Conservation (phyloP, 345 rosid genomes). For the Eucalyptus polyanthemos region DNA sequence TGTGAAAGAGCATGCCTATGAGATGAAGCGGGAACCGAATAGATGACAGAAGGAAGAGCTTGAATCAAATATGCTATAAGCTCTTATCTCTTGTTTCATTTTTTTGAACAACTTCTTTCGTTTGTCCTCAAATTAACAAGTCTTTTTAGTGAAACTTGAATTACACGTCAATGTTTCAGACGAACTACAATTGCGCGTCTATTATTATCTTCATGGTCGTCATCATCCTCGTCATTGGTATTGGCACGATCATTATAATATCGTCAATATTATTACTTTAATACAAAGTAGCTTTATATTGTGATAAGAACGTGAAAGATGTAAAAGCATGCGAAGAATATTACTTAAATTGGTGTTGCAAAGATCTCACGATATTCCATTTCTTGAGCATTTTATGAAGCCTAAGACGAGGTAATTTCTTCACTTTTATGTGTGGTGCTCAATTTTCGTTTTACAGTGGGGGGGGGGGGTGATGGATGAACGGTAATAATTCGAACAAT, state of each 20-base stretch:
- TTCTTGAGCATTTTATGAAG: neutral
- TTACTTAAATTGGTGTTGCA: neutral
- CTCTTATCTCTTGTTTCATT: neutral
- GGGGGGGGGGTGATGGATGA: neutral
- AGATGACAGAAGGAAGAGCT: neutral
- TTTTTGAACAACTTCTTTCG: neutral
- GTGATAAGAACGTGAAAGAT: neutral
- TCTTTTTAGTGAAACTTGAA: neutral
- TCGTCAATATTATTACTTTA: neutral
- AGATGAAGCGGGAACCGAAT: neutral
- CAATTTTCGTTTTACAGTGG: neutral
- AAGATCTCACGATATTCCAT: neutral
- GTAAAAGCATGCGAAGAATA: neutral
- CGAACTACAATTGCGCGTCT: neutral
- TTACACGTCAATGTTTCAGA: neutral
- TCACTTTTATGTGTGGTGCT: neutral
- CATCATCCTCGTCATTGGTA: neutral
- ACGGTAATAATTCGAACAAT: too few relatives aligned
- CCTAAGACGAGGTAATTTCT: neutral
- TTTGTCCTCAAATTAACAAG: neutral
- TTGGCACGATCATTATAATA: neutral
- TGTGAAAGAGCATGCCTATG: neutral
- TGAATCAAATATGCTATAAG: neutral
- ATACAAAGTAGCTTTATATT: neutral
- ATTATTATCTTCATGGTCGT: neutral